A percentile compares a stretch with the other conserved stretches of the same genome.
Conservation (phyloP, 2,329 filamentous ascomycete genomes). For the Epichloe glyceriae region DNA sequence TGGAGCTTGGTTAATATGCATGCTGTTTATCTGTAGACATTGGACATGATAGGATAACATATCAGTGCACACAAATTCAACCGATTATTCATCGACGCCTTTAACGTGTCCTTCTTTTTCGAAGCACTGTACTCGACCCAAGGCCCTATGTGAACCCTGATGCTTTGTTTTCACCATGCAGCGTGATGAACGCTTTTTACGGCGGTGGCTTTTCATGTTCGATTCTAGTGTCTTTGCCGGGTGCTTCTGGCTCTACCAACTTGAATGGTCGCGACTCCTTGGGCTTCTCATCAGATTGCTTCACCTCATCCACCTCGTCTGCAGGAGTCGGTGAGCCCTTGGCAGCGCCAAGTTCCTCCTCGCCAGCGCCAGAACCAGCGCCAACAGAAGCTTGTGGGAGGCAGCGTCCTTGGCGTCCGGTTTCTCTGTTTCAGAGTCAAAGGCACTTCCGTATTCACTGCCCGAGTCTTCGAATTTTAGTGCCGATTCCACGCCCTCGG, state of each 20-base stretch:
- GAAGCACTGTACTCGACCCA: too few relatives aligned
- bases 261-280: not conserved
- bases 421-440: too few relatives aligned
- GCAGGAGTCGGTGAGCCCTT: not conserved
- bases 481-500: conserved; percentile 21
- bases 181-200: too few relatives aligned
- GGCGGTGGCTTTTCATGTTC: too few relatives aligned
- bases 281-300: not conserved
- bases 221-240: too few relatives aligned
- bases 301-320: not conserved
- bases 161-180: too few relatives aligned
- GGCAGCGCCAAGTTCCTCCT: not conserved
- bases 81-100: too few relatives aligned
- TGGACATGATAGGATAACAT: too few relatives aligned
- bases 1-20: conserved; percentile 1
- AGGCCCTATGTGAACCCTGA: too few relatives aligned
- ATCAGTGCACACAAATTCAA: too few relatives aligned
- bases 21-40: too few relatives aligned
- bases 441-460: not conserved
- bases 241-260: not conserved
- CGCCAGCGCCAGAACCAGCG: not conserved
- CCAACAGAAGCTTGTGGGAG: not conserved
- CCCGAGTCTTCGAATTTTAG: conserved; percentile 18
- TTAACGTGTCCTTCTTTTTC: too few relatives aligned
- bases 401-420: not conserved